Conservation (phyloP, 768 basidiomycete species). For the Hypholoma sublateritium region DNA sequence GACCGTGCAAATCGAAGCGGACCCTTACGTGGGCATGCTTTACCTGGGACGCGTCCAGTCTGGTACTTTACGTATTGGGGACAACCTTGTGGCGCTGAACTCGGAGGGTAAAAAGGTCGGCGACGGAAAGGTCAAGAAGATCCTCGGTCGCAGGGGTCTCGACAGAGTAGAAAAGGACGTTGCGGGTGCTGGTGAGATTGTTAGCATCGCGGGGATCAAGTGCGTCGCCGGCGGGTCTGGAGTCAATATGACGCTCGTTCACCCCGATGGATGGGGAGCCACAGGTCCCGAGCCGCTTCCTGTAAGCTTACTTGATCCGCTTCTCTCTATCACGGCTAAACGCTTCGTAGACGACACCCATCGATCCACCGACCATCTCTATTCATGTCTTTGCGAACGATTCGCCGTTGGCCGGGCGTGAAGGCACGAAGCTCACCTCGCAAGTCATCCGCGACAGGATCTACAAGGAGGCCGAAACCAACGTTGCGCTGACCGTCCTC, state of each 20-base stretch:
- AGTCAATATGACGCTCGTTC: slow-evolving; percentile 44
- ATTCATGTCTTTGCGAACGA: slow-evolving; percentile 48
- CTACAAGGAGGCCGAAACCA: slow-evolving; percentile 50
- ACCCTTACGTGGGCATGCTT: slow-evolving; percentile 49
- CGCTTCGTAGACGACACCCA: slow-evolving; percentile 40
- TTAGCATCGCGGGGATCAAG: slow-evolving; percentile 48
- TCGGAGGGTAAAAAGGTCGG: slow-evolving; percentile 44
- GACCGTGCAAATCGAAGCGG: slow-evolving; percentile 49
- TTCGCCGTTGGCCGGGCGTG: slow-evolving; percentile 44
- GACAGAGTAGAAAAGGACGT: slow-evolving; percentile 41
- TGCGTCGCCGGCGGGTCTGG: slow-evolving; percentile 32
- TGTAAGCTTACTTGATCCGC: slow-evolving; percentile 20
- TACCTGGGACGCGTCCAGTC: slow-evolving; percentile 48
- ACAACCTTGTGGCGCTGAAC: slow-evolving; percentile 39
- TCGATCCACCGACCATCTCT: slow-evolving; percentile 51
- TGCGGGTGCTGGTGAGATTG: slow-evolving; percentile 50
- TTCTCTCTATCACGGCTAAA: not conserved
- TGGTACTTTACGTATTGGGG: slow-evolving; percentile 39
- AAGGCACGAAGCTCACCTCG: slow-evolving; percentile 49
- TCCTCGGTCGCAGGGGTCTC: slow-evolving; percentile 37
- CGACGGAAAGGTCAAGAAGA: slow-evolving; percentile 50
- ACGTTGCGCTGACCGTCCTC: slow-evolving; percentile 48
- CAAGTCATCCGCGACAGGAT: slow-evolving; percentile 49
- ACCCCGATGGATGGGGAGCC: slow-evolving; percentile 43
- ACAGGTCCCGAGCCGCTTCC: slow-evolving; percentile 39